Conservation (phyloP, 2,329 filamentous ascomycete genomes). For the Corinectria fuckeliana region DNA sequence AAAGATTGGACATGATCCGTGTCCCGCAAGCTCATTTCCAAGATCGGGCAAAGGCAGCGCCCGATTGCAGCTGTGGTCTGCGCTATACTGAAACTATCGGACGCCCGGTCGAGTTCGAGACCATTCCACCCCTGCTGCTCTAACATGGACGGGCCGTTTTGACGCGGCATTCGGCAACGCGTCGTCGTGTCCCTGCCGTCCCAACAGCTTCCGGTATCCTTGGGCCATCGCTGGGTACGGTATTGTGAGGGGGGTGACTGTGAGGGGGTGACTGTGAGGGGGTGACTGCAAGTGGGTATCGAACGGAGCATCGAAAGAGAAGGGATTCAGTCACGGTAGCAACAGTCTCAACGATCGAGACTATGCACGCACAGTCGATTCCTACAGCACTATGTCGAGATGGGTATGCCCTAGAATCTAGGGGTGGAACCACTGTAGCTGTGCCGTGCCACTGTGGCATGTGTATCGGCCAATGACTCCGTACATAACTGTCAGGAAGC, state of each 20-base stretch:
- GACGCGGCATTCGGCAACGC: not conserved
- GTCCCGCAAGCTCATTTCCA: not conserved
- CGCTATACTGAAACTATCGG: not conserved
- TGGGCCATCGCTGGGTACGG: too few relatives aligned
- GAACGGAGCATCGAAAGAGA: not conserved
- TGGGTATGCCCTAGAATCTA: not conserved
- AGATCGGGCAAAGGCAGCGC: not conserved
- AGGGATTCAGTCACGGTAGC: not conserved
- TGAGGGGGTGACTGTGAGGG: too few relatives aligned
- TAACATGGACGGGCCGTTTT: too few relatives aligned
- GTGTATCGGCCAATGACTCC: too few relatives aligned
- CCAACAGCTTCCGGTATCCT: not conserved
- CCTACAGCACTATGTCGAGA: too few relatives aligned
- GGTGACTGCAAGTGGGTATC: too few relatives aligned
- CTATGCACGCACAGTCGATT: too few relatives aligned
- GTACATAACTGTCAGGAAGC: not conserved
- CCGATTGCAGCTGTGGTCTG: not conserved
- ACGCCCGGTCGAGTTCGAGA: too few relatives aligned
- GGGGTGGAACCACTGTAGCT: not conserved
- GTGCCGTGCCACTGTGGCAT: not conserved
- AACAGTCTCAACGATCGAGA: not conserved
- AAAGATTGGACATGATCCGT: too few relatives aligned
- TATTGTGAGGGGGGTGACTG: too few relatives aligned
- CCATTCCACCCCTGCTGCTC: too few relatives aligned
- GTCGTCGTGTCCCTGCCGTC: not conserved